Conservation (phyloP, 2,329 filamentous ascomycete genomes). For the Penicillium sp. region DNA sequence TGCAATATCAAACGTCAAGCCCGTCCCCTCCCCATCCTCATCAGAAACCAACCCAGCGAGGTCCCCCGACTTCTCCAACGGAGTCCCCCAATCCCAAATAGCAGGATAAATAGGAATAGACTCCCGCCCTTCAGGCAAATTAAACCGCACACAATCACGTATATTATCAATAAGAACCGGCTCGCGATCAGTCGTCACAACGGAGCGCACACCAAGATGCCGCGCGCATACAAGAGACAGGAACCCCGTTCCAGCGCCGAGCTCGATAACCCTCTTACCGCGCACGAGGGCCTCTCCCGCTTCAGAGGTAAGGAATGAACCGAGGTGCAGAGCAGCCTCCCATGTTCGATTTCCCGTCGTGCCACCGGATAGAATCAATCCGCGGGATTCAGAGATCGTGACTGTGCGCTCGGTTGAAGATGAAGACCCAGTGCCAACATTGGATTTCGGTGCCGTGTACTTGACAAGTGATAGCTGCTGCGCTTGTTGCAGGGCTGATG, state of each 20-base stretch:
- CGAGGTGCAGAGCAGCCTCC: constrained; percentile 65
- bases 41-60: constrained; percentile 4
- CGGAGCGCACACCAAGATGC: constrained; percentile 51
- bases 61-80: constrained; percentile 20
- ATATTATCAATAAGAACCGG: constrained; percentile 40
- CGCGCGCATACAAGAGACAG: constrained; percentile 61
- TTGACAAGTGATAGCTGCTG: constrained; percentile 73
- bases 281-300: constrained; percentile 46
- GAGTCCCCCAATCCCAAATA: constrained; percentile 44
- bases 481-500: constrained; percentile 61
- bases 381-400: constrained; percentile 53
- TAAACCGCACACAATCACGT: constrained; percentile 38
- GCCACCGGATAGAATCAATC: constrained; percentile 53
- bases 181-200: constrained; percentile 63
- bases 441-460: constrained; percentile 51
- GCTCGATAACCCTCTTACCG: constrained; percentile 57
- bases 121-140: constrained; percentile 15
- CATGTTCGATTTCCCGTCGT: constrained; percentile 66
- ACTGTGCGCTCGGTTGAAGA: constrained; percentile 26
- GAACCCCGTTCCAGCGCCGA: constrained; percentile 65
- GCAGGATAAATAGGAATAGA: constrained; percentile 30
- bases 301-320: constrained; percentile 53
- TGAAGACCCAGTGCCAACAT: constrained; percentile 1
- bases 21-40: not conserved
- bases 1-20: constrained; percentile 37